A percentile compares a stretch with the other conserved stretches of the same genome.
Conservation (phyloP, 2,329 filamentous ascomycete genomes). For the Dothideomycetes sp. region DNA sequence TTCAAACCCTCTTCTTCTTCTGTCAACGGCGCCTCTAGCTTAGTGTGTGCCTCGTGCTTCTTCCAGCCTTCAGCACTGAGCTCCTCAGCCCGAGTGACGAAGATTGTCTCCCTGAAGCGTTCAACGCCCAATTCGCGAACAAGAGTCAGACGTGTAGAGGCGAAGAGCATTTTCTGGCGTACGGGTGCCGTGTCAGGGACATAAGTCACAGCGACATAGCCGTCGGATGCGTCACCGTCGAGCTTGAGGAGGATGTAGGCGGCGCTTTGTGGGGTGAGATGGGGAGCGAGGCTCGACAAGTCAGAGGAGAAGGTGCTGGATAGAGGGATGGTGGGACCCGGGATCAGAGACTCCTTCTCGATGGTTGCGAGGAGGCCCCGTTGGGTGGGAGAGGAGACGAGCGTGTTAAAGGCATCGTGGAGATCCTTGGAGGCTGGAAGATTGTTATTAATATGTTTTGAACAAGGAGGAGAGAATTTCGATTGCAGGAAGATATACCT, state of each 20-base stretch:
- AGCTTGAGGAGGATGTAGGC: conserved; percentile 66
- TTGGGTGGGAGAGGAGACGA: conserved; percentile 50
- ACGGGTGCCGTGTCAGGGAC: conserved; percentile 70
- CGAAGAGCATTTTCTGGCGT: conserved; percentile 79
- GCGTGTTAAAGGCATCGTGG: conserved; percentile 57
- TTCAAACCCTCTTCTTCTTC: conserved; percentile 64
- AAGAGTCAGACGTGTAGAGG: conserved; percentile 63
- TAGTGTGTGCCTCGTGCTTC: conserved; percentile 58
- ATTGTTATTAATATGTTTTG: conserved; percentile 3
- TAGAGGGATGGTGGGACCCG: conserved; percentile 44
- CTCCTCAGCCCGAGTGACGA: conserved; percentile 59
- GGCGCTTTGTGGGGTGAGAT: conserved; percentile 55
- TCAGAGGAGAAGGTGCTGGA: conserved; percentile 33
- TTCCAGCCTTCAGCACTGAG: conserved; percentile 59
- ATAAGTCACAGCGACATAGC: conserved; percentile 62
- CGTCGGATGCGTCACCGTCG: conserved; percentile 19
- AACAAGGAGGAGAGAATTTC: not conserved
- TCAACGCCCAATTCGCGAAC: conserved; percentile 68
- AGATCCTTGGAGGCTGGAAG: conserved; percentile 74
- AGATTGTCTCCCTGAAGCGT: conserved; percentile 66
- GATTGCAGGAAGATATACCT: conserved; percentile 34
- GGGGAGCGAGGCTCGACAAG: conserved; percentile 48
- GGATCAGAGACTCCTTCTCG: conserved; percentile 54
- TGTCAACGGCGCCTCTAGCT: conserved; percentile 56
- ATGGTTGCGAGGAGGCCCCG: conserved; percentile 67